Conservation (phyloP, 78 protist species). For the Pigoraptor vietnamica region DNA sequence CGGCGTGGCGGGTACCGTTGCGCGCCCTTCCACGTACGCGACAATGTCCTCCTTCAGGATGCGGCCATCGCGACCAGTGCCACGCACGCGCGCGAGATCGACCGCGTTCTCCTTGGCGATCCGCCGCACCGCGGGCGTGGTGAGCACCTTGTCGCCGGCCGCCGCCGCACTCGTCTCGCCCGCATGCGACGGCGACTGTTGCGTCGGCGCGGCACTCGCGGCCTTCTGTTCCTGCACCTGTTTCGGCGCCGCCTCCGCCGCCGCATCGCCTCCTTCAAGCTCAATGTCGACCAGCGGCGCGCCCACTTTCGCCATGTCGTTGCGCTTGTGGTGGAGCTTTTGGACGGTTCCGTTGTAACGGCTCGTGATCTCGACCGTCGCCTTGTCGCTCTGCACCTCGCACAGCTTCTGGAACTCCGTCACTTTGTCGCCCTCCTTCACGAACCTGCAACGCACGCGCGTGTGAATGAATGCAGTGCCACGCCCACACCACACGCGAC, state of each 20-base stretch:
- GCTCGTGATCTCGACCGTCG: conserved; percentile 80
- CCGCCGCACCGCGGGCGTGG: conserved; percentile 85
- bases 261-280: background rate
- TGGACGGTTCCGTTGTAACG: conserved; percentile 70
- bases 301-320: conserved; percentile 78
- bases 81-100: conserved; percentile 33
- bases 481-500: background rate
- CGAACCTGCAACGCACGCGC: conserved; percentile 6
- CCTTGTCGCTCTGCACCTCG: conserved; percentile 92
- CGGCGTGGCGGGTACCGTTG: conserved; percentile 18
- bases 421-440: conserved; percentile 63
- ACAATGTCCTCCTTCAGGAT: conserved; percentile 74
- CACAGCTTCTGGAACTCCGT: conserved; percentile 77
- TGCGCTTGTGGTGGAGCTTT: conserved; percentile 55
- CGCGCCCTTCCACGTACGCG: conserved; percentile 27
- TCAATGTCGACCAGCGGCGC: conserved; percentile 63
- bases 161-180: background rate
- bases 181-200: background rate
- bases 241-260: background rate
- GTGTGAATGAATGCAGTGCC: background rate
- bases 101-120: conserved; percentile 63
- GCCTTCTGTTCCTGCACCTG: conserved; percentile 12
- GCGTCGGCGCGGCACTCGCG: background rate
- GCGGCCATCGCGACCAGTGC: conserved; percentile 77
- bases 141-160: conserved; percentile 28